Conservation (phyloP, 352 stramenopile species). For the Phytophthora pisi region DNA sequence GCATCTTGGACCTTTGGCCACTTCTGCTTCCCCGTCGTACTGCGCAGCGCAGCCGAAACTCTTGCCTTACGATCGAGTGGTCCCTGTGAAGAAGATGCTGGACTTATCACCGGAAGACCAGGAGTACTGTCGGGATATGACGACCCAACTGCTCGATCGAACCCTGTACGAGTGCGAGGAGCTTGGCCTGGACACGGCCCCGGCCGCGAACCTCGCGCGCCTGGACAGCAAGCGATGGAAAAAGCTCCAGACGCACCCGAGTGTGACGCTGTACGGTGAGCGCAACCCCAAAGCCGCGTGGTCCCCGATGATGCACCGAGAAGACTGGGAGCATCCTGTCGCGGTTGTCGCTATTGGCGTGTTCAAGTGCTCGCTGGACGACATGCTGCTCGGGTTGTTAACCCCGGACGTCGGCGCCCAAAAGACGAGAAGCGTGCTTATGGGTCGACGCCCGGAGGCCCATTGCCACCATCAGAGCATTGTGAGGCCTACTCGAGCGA, state of each 20-base stretch:
- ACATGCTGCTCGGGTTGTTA: constrained; percentile 21
- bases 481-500: constrained; percentile 7
- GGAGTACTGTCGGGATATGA: constrained; percentile 26
- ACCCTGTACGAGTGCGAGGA: constrained; percentile 31
- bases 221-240: constrained; percentile 29
- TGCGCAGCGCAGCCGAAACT: not conserved
- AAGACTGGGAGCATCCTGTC: constrained; percentile 22
- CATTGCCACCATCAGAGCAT: constrained; percentile 19
- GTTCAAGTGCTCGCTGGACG: constrained; percentile 25
- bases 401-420: constrained; percentile 18
- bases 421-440: constrained; percentile 18
- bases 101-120: constrained; percentile 22
- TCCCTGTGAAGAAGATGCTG: constrained; percentile 16
- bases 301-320: constrained; percentile 21
- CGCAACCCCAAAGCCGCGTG: constrained; percentile 22
- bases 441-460: constrained; percentile 12
- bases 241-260: constrained; percentile 26
- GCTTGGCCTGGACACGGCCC: constrained; percentile 14
- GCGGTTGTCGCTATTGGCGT: constrained; percentile 21
- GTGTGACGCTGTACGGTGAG: constrained; percentile 28
- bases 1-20: constrained; percentile 10
- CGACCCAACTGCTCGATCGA: constrained; percentile 26
- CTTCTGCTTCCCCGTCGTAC: constrained; percentile 1
- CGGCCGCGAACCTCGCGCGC: not conserved
- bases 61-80: constrained; percentile 5